Evolutionary conservation across 2,329 filamentous ascomycete species (phyloP), one percentile per base, ranked within the genome.

Genomic region (Alternaria hordeiaustralica): DNA sequence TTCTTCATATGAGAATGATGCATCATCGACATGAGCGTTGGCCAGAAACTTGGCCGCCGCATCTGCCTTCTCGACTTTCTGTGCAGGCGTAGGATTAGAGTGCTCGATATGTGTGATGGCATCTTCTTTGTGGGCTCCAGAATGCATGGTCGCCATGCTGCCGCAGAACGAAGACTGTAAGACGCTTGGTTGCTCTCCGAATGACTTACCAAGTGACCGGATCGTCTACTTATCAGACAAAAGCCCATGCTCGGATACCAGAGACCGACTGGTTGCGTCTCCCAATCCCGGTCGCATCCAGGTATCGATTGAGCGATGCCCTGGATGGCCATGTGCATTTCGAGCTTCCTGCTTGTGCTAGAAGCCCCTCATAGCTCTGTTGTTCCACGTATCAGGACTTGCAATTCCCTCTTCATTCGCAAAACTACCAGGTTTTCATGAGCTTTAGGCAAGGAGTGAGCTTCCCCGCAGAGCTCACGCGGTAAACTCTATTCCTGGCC

Each of bases 1-100:
- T 69, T 87, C 85, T 43, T 86, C 83, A 59, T 82, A 83, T 0
- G 80, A 82, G 66, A 86, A 87, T 0, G 75, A 71, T 6, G 71
- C 71, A 45, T 78, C 71, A 18, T 79, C 75, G 28, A 79, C 75
- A 46, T 77, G 80, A 47, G 82, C 75, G n/a, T 63, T 57, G 10
- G 78, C 80, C 12, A 85, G 78, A 64, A 84, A 85, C 47, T 81
- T 75, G 6, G 82, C 84, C 5, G 84, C 84, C 61, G 82, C 84
- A 49, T 85, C 84, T 26, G 71, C 63, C 15, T 61, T 65, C 13
- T 50, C 13, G 26, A 23, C 58, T 26, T 28, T 43, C 12, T 49
- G 55, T 18, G n/a, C 26, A 6, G 47, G 44, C 21, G 56, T 18
- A 9, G 54, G 54, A 12, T 57, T 8, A n/a, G 66, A 26, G 15